Evolutionary conservation across 306 rosid genomes (phyloP).

Genomic region (Lagenaria siceraria): DNA sequence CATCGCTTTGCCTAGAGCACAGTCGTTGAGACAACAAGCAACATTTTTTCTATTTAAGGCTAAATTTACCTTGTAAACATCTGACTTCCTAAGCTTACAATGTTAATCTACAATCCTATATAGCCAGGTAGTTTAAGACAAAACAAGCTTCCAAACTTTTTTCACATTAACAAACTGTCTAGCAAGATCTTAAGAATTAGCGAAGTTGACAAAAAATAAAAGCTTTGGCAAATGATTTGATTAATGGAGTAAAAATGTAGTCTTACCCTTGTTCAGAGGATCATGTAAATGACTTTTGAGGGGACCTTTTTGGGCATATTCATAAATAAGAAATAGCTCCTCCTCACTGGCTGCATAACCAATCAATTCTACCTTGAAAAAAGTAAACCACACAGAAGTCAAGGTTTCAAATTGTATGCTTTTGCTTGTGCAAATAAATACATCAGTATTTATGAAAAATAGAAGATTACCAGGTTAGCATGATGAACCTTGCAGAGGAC

Average conservation of each 20-base stretch:
- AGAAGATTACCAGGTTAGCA: constrained; percentile 68
- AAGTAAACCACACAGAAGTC: constrained; percentile 27
- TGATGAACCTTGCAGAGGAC: constrained; percentile 96
- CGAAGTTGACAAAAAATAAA: background rate
- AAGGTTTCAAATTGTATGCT: constrained; percentile 23
- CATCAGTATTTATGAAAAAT: background rate
- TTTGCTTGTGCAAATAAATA: constrained; percentile 18
- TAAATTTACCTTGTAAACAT: background rate
- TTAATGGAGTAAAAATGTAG: background rate
- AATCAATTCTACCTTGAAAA: constrained; percentile 97
- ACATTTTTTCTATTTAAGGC: background rate
- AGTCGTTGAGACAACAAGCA: background rate
- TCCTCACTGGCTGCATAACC: constrained; percentile 86
- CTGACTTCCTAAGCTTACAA: background rate
- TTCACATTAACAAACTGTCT: background rate
- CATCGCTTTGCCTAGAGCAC: background rate
- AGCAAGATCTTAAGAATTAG: background rate
- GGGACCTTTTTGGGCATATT: constrained; percentile 92
- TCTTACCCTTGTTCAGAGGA: constrained; percentile 83
- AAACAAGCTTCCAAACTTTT: background rate
- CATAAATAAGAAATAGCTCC: constrained; percentile 79
- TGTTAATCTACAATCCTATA: background rate
- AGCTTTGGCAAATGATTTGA: background rate
- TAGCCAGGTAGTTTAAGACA: background rate
- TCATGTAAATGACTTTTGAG: constrained; percentile 86